Evolutionary conservation across 2,329 filamentous ascomycete genomes (phyloP).

Genomic region (Lecanicillium sp.): DNA sequence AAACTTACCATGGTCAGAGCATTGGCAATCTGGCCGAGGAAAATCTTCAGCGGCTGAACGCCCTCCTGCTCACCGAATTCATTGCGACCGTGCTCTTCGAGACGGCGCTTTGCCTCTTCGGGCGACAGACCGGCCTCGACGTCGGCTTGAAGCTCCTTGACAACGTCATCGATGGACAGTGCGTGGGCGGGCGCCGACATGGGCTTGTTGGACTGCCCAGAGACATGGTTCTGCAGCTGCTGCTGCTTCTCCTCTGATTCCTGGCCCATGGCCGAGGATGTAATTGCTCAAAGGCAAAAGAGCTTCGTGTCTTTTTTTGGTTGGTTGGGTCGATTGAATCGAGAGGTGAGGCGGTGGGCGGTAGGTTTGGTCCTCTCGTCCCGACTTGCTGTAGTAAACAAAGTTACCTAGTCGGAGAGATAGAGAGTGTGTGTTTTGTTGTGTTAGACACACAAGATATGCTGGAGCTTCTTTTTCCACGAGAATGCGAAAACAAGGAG

Average conservation of each 20-base stretch:
- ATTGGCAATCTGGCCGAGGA: conserved; percentile 59
- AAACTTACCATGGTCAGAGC: conserved; percentile 54
- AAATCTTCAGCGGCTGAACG: conserved; percentile 54
- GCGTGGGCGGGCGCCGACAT: conserved; percentile 56
- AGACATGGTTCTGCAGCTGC: conserved; percentile 15
- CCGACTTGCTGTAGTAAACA: too few relatives aligned
- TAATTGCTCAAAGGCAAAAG: background rate
- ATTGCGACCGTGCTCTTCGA: conserved; percentile 52
- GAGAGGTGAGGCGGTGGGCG: background rate
- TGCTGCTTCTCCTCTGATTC: conserved; percentile 13
- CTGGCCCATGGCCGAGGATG: conserved; percentile 16
- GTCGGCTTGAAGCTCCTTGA: conserved; percentile 46
- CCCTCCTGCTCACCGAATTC: conserved; percentile 52
- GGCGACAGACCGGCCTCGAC: conserved; percentile 48
- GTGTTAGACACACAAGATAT: too few relatives aligned
- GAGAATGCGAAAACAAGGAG: background rate
- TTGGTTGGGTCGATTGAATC: background rate
- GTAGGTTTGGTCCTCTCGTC: background rate
- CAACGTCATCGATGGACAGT: conserved; percentile 42
- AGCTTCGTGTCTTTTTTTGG: background rate
- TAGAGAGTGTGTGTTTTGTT: too few relatives aligned
- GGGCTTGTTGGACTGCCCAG: conserved; percentile 34
- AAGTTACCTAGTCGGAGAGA: too few relatives aligned
- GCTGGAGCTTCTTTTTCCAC: too few relatives aligned
- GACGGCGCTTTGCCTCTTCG: conserved; percentile 43